phyloP scores from a whole-genome alignment of 257 asterid genomes.

The Capsicum chinense region DNA sequence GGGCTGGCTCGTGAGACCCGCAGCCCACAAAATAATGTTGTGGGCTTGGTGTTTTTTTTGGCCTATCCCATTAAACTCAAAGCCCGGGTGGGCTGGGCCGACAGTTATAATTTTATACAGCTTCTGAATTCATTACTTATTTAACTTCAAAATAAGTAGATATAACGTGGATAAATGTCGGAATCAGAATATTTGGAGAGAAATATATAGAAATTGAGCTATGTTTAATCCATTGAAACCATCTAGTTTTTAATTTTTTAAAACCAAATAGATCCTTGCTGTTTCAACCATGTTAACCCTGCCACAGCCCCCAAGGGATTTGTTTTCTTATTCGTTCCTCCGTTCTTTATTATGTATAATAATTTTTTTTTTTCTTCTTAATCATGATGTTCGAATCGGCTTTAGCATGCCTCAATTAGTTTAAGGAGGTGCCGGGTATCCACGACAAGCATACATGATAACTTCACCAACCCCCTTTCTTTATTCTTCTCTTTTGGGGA shows the following conservation, averaged over 20 bases:
- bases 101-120: not conserved
- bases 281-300: not conserved
- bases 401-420: not conserved
- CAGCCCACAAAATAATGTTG: no score
- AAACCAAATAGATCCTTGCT: not conserved
- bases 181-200: not conserved
- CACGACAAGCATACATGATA: not conserved
- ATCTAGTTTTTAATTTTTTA: not conserved
- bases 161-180: conserved; percentile 9
- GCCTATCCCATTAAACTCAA: no score
- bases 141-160: not conserved
- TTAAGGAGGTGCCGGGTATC: not conserved
- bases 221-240: not conserved
- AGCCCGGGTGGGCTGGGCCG: no score
- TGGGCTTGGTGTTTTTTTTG: no score
- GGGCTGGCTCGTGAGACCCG: no score
- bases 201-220: not conserved
- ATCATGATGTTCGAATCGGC: not conserved
- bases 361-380: not conserved
- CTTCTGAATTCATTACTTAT: not conserved
- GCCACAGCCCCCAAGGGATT: not conserved
- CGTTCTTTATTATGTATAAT: no score
- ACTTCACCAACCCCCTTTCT: not conserved
- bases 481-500: not conserved
- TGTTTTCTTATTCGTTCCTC: not conserved